phyloP scores from a whole-genome alignment of 2,329 filamentous ascomycete genomes.

The Fusarium transvaalense region DNA sequence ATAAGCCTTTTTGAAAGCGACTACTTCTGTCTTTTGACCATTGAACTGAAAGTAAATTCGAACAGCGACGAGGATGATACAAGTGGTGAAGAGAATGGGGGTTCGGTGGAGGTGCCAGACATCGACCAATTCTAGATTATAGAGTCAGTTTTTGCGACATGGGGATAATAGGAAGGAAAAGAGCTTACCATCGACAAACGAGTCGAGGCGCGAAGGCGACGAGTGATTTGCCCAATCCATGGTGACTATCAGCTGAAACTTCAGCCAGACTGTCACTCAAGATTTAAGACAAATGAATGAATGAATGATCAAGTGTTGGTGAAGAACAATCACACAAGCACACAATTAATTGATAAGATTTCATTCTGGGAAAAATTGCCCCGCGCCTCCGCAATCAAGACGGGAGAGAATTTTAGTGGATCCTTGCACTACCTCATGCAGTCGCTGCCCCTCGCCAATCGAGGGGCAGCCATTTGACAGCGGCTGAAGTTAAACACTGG shows the following conservation, averaged over 20 bases:
- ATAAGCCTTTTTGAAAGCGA: conserved; percentile 56
- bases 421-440: conserved; percentile 29
- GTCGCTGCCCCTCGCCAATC: conserved; percentile 38
- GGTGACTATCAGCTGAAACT: conserved; percentile 23
- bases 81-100: conserved; percentile 57
- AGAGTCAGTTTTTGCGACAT: conserved; percentile 22
- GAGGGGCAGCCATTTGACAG: conserved; percentile 42
- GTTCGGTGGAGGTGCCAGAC: conserved; percentile 63
- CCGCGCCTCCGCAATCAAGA: conserved; percentile 34
- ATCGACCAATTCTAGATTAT: conserved; percentile 55
- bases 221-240: conserved; percentile 48
- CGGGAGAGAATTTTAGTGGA: conserved; percentile 38
- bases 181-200: conserved; percentile 44
- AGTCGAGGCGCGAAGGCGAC: conserved; percentile 44
- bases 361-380: conserved; percentile 46
- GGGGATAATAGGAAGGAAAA: not conserved
- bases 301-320: conserved; percentile 1
- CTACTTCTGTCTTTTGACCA: conserved; percentile 52
- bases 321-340: conserved; percentile 16
- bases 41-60: conserved; percentile 59
- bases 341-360: conserved; percentile 23
- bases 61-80: conserved; percentile 55
- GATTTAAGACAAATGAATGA: conserved; percentile 1
- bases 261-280: conserved; percentile 19
- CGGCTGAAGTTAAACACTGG: conserved; percentile 15